Evolutionary conservation across 805 yeast genomes (phyloP), one percentile per base, ranked within the genome.

Genomic region (Lipomyces anomalus): DNA sequence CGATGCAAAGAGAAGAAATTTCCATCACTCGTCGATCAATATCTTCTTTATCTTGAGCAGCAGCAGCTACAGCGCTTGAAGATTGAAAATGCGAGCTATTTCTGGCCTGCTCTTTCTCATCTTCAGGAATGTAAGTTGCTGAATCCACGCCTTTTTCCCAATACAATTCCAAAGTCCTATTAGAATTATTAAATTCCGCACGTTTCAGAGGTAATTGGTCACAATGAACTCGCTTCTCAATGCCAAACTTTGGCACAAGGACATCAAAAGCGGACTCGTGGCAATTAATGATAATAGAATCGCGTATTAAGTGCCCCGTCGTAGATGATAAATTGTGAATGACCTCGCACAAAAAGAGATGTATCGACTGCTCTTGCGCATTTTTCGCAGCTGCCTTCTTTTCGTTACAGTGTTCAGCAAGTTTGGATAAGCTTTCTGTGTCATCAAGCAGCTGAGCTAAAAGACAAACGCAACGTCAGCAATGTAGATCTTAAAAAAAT

Each of bases 181-280:
- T 68, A 16, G 61, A 58, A 61, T 82, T 84, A 63, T 85, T 89
- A 63, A 84, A 92, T 64, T 92, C 97, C 4, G 97, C 97, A 64
- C 88, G 89, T 21, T 78, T 78, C 52, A 90, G 71, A 7, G 97
- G 97, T 45, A 92, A 71, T 66, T 92, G 97, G 66, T 92, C 98
- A 22, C 97, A 97, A 61, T 92, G 98, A 20, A 89, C 96, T 59
- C 97, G 75, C 66, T 89, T 89, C 62, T 89, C 97, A 57, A 89
- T 84, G 36, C 97, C 97, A 67, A 88, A 83, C 55, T 87, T 95
- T 1, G 96, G 95, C 51, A 89, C 72, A 55, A 84, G 78, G 2
- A 89, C 90, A 64, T 92, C 98, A 67, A 92, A 92, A 1, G 97
- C 86, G 1, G 95, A 85, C 66, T 92, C 97, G 63, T 90, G 89